Evolutionary conservation across 164 flowering plant genomes (phyloP), one percentile per base, ranked within the genome.

Genomic region (Hamamelis virginiana): DNA sequence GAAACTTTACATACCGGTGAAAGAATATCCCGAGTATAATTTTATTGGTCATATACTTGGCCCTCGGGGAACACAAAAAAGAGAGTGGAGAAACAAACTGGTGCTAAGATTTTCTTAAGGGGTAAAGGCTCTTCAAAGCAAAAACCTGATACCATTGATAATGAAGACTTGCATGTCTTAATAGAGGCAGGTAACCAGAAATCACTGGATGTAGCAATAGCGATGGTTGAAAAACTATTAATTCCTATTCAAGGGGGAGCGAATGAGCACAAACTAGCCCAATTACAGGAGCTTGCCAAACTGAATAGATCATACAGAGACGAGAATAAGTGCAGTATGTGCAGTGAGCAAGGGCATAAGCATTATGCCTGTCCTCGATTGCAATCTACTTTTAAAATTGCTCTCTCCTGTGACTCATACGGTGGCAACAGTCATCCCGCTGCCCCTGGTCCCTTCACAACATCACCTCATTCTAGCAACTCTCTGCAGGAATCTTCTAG

Each of bases 21-120:
- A 69, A 69, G 81, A 83, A 65, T 83, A 83, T 57, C 89, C 89
- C 10, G 68, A 44, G 0, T 79, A 81, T 67, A 85, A 85, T 67
- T 85, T 85, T 51, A 61, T 81, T 28, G 87, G 84, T 47, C 79
- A 75, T 18, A 78, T 83, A 66, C 61, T 85, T 67, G 89, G 85
- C 1, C 87, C 85, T 4, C 67, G 4, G 89, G 87, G 19, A 77
- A 68, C 63, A 85, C 80, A 0, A 76, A 64, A 50, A 83, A 80
- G 70, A 77, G 76, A 65, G 77, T 85, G 87, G 80, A 85, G 75
- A 80, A 61, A 55, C 75, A 83, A 70, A 80, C 83, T 46, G 87
- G 87, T 4, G 85, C 89, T 0, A 82, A 45, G 78, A 77, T 85
- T 58, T 4, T 44, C 0, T 23, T 85, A 14, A 73, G 80, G 64